Base-by-base conservation (phyloP, 768 basidiomycete species). In the Tylopilus plumbeoviolaceoides region DNA sequence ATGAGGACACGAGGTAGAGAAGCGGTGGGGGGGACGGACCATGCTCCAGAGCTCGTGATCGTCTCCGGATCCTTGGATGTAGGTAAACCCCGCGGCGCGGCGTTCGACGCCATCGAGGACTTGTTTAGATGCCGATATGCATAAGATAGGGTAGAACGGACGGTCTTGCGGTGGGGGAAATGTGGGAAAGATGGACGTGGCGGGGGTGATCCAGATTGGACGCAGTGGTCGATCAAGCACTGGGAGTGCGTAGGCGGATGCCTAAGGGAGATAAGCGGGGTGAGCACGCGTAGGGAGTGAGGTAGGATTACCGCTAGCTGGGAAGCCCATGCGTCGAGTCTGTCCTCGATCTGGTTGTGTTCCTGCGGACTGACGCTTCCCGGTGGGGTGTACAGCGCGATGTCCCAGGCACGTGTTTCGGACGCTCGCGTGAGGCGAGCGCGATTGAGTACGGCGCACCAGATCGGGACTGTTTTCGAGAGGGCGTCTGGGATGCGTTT, bases 401-500 rank as follows among this genome's bases (percentile, higher is more conserved):
- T 68, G 58, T 87, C 78, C 87, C 86, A 89, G 12, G 15, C n/a
- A 7, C 58, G 23, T 3, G 31, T 20, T 17, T 51, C 38, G 7
- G 53, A 17, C n/a, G 47, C 23, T 9, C 30, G 57, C 18, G 50
- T 59, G 53, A 65, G 56, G 31, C 81, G 67, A 27, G 81, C 85
- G 47, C 82, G 76, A 63, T 95, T 98, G 56, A 95, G 75, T 5
- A 93, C 89, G 9, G 89, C 76, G 65, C 95, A 95, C 95, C 95
- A 98, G 47, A 95, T 88, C 0, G 95, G 95, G 1, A 98, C 78
- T 0, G 94, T 95, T 56, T 95, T 98, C 2, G 89, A 89, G 2
- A 98, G 76, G 0, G 95, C 92, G 58, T 98, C 95, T 1, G 95
- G 95, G 44, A 95, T 85, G 14, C 92, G 83, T 72, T 98, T 98